These are phyloP conservation scores for Oryza rufipogon DNA, from an alignment of 176 grass and related monocot genomes.

Conservation along the genomic window DNA sequence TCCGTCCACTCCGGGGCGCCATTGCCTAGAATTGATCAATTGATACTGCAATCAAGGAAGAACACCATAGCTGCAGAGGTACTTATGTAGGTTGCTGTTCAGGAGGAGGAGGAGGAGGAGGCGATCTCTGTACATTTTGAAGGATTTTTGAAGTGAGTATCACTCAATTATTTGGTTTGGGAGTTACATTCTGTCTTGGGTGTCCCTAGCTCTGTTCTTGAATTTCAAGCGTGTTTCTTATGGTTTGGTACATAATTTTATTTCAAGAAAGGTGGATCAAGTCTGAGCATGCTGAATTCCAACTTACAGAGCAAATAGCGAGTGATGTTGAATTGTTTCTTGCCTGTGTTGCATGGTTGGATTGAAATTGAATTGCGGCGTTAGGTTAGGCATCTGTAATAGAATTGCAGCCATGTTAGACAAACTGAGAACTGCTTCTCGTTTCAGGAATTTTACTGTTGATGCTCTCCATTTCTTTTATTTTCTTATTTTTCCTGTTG, in stretches of 20 bases:
- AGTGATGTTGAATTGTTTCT: background rate
- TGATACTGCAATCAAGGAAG: constrained; percentile 1
- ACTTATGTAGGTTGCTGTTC: background rate
- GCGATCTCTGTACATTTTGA: background rate
- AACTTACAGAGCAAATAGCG: background rate
- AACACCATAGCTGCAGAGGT: background rate
- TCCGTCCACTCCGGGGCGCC: background rate
- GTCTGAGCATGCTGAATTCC: background rate
- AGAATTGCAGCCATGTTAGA: constrained; percentile 2
- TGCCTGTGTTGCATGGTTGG: background rate
- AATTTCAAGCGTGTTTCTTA: background rate
- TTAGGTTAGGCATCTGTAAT: background rate
- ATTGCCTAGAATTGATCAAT: background rate
- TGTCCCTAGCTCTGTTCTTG: background rate
- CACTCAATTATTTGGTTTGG: background rate
- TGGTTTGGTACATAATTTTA: background rate
- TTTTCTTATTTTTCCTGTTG: background rate
- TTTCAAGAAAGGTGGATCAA: background rate
- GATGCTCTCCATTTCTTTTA: background rate
- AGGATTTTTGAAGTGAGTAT: constrained; percentile 41
- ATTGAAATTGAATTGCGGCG: background rate
- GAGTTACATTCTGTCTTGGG: background rate
- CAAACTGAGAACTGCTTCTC: background rate
- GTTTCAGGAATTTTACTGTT: background rate
- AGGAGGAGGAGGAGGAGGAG: constrained; percentile 13